A percentile compares a stretch with the other conserved stretches of the same genome.
These are phyloP conservation scores for Leccinum barrowsii DNA, from an alignment of 768 basidiomycete species.

Conservation along the genomic window DNA sequence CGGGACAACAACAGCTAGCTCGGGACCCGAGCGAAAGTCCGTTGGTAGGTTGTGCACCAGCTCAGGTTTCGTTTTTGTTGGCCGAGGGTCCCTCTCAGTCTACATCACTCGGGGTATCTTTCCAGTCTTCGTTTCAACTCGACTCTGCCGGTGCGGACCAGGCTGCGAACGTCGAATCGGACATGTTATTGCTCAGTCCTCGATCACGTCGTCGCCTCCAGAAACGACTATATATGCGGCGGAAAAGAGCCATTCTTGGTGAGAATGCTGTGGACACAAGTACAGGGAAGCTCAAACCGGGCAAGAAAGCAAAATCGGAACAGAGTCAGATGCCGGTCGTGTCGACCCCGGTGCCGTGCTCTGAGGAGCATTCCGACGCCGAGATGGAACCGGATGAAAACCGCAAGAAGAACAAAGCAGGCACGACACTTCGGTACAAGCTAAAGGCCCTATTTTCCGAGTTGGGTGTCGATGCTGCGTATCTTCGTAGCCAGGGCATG, in stretches of 20 bases:
- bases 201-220: constrained; percentile 49
- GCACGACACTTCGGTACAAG: constrained; percentile 45
- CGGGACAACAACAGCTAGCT: neutral
- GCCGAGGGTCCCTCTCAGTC: neutral
- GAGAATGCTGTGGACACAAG: constrained; percentile 25
- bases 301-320: constrained; percentile 21
- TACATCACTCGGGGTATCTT: neutral
- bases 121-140: neutral
- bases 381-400: constrained; percentile 9
- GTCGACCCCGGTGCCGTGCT: constrained; percentile 7
- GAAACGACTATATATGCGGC: constrained; percentile 72
- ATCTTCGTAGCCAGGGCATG: constrained; percentile 42
- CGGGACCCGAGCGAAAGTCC: neutral
- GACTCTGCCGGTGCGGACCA: neutral
- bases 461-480: constrained; percentile 43
- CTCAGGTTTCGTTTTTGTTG: neutral
- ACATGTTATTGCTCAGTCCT: constrained; percentile 39
- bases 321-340: constrained; percentile 2
- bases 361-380: constrained; percentile 6
- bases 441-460: constrained; percentile 40
- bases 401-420: constrained; percentile 26
- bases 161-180: constrained; percentile 6
- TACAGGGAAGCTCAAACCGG: constrained; percentile 37
- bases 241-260: constrained; percentile 52
- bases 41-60: neutral